phyloP scores from a whole-genome alignment of 352 stramenopile species.

The Phytophthora pluvialis region DNA sequence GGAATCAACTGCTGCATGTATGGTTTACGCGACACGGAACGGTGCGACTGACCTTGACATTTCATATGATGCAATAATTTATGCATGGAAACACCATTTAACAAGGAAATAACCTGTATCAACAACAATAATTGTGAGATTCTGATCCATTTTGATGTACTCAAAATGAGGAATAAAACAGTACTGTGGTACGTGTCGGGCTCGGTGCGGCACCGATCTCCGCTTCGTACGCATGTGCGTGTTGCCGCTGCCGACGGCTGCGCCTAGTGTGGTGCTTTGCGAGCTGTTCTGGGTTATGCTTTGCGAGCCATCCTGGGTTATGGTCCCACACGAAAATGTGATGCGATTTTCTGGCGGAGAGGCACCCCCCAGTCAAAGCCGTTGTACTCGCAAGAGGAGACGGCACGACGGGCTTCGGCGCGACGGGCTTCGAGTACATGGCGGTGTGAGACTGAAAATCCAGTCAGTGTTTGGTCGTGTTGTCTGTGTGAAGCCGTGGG shows the following conservation, averaged over 20 bases:
- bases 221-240: background rate
- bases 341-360: too few relatives aligned
- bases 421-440: background rate
- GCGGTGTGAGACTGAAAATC: background rate
- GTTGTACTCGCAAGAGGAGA: background rate
- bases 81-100: too few relatives aligned
- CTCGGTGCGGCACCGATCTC: conserved; percentile 15
- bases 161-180: background rate
- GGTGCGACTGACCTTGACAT: too few relatives aligned
- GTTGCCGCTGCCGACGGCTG: background rate
- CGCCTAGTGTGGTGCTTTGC: too few relatives aligned
- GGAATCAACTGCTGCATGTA: conserved; percentile 22
- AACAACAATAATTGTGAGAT: too few relatives aligned
- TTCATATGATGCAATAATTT: too few relatives aligned
- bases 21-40: conserved; percentile 16
- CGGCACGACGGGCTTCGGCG: background rate
- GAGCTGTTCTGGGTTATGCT: too few relatives aligned
- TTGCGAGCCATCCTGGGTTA: background rate
- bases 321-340: background rate
- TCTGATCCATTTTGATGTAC: background rate
- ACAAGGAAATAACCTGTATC: too few relatives aligned
- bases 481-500: too few relatives aligned
- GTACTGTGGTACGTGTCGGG: background rate
- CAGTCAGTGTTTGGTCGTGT: background rate
- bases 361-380: too few relatives aligned